Evolutionary conservation across 2,329 filamentous ascomycete species (phyloP).

Genomic region (Thelonectria blattea): DNA sequence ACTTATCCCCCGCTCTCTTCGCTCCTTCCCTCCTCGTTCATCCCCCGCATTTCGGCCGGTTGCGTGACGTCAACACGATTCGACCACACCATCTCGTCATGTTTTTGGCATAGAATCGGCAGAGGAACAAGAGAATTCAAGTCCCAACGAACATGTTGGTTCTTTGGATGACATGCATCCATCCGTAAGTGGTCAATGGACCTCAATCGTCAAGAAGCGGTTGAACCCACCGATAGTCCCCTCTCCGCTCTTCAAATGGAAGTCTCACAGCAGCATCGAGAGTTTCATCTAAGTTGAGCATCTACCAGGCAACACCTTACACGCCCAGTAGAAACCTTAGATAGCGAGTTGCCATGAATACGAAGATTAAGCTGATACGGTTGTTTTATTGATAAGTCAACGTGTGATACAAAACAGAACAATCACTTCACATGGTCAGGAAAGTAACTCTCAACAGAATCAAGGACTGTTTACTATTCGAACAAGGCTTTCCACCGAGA

Average conservation of each 20-base stretch:
- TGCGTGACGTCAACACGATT: constrained; percentile 32
- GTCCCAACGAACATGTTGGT: not conserved
- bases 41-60: constrained; percentile 36
- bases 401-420: too few relatives aligned
- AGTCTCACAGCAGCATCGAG: constrained; percentile 22
- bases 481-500: too few relatives aligned
- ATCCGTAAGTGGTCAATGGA: not conserved
- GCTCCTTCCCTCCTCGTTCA: constrained; percentile 19
- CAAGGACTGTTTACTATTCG: too few relatives aligned
- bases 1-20: constrained; percentile 13
- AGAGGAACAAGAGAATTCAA: not conserved
- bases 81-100: constrained; percentile 6
- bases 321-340: not conserved
- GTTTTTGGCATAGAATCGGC: not conserved
- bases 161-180: not conserved
- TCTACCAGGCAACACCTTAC: not conserved
- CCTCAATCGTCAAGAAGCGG: not conserved
- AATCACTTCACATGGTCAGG: too few relatives aligned
- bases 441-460: too few relatives aligned
- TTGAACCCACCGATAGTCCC: not conserved
- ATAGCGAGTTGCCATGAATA: not conserved
- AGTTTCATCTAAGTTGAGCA: not conserved
- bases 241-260: constrained; percentile 5
- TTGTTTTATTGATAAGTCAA: too few relatives aligned
- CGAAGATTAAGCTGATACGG: not conserved